Base-by-base conservation (phyloP, 2,329 filamentous ascomycete genomes). In the Septoria linicola region DNA sequence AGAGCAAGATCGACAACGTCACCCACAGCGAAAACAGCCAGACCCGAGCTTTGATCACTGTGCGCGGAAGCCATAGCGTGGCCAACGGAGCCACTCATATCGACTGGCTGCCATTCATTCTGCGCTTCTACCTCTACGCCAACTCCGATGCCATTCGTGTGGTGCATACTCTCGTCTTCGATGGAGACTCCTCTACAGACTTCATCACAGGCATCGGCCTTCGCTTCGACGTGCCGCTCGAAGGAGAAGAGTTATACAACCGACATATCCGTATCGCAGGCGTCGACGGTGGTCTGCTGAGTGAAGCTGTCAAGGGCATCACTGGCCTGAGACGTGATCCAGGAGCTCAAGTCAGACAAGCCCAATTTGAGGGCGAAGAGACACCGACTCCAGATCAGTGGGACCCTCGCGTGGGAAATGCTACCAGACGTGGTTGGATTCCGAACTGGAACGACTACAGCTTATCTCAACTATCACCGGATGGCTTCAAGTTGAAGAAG, bases 401-500 rank as follows among this genome's bases (percentile, higher is more conserved):
- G 78, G 71, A 76, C 55, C 65, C 70, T 3, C 65, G 70, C 37
- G 71, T 80, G 3, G 42, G 42, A 8, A 45, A 45, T 45, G 69
- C 73, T 0, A 70, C 70, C 7, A 65, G 75, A 2, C 60, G 82
- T 3, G 72, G 78, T 31, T 84, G 78, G 77, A 75, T 84, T 41
- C 81, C 80, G 0, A 65, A 72, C 0, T 85, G 80, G 80, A 77
- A 73, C 44, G 80, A 83, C 56, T 85, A 78, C 61, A 75, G 71
- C 14, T 67, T 85, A 11, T 71, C 69, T 0, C 82, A 85, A 59
- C 69, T 82, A 0, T 83, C 80, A 0, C 68, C 81, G 0, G 81
- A 84, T 36, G 82, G 81, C 0, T 85, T 82, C 60, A 81, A 73
- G 0, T 64, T 84, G 16, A 78, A 78, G 65, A 85, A 84, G 67